Evolutionary conservation across 768 basidiomycete genomes (phyloP).

Genomic region (Chalciporus pseudorubinellus): DNA sequence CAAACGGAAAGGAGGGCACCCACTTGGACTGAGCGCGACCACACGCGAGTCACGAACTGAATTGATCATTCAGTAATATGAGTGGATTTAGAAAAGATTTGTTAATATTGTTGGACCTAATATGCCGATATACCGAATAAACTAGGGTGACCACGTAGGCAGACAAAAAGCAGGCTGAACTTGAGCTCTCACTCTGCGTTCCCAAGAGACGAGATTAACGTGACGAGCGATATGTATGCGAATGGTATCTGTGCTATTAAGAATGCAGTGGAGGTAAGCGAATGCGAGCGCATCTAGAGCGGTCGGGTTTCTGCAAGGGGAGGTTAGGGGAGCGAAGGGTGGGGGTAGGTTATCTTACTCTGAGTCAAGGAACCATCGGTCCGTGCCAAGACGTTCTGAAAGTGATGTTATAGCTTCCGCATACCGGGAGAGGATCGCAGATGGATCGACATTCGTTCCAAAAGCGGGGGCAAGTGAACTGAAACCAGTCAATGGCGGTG

Average conservation of each 20-base stretch:
- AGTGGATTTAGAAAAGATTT: background rate
- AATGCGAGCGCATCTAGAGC: conserved; percentile 80
- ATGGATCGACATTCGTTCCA: conserved; percentile 54
- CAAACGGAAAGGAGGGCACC: conserved; percentile 11
- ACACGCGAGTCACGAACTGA: background rate
- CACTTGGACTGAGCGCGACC: conserved; percentile 12
- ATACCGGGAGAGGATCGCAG: conserved; percentile 56
- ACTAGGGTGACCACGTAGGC: conserved; percentile 5
- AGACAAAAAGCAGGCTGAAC: conserved; percentile 52
- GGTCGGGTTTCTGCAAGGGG: conserved; percentile 60
- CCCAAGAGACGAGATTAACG: conserved; percentile 81
- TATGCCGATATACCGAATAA: conserved; percentile 19
- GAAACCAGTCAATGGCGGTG: conserved; percentile 69
- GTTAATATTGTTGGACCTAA: background rate
- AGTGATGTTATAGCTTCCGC: conserved; percentile 70
- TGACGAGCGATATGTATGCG: conserved; percentile 67
- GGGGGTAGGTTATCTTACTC: conserved; percentile 40
- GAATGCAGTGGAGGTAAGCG: conserved; percentile 72
- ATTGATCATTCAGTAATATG: background rate
- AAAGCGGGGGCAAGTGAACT: conserved; percentile 58
- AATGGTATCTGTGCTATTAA: conserved; percentile 42
- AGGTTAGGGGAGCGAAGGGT: background rate
- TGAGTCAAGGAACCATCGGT: conserved; percentile 81
- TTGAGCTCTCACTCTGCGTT: conserved; percentile 58
- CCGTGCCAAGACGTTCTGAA: conserved; percentile 70